Conservation (phyloP, 805 yeast species). For the Barnettozyma populi region DNA sequence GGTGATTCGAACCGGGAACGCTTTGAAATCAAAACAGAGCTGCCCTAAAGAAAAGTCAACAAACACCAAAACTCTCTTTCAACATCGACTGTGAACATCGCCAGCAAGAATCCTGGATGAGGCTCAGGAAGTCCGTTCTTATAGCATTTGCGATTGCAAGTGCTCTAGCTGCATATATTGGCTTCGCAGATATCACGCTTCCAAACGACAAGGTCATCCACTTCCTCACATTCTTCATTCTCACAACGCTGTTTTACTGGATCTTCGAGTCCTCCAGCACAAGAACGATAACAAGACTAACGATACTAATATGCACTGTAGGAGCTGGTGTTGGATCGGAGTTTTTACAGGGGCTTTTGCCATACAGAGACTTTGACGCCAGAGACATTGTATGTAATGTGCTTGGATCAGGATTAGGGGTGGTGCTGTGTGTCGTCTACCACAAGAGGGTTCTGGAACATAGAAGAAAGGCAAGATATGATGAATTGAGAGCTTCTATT, state of each 20-base stretch:
- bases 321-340: slow-evolving; percentile 48
- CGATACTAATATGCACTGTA: slow-evolving; percentile 39
- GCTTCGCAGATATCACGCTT: slow-evolving; percentile 32
- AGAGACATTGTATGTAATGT: slow-evolving; percentile 39
- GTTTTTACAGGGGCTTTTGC: slow-evolving; percentile 41
- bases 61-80: not conserved
- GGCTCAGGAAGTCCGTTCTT: slow-evolving; percentile 28
- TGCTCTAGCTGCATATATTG: slow-evolving; percentile 23
- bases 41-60: not conserved
- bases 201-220: slow-evolving; percentile 49
- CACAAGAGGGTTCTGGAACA: slow-evolving; percentile 22
- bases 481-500: slow-evolving; percentile 23
- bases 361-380: slow-evolving; percentile 42
- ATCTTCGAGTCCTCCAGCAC: slow-evolving; percentile 34
- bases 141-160: slow-evolving; percentile 33
- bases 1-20: not conserved
- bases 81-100: not conserved
- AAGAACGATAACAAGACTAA: slow-evolving; percentile 28
- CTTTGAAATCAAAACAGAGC: not conserved
- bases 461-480: slow-evolving; percentile 21
- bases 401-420: slow-evolving; percentile 24
- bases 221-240: slow-evolving; percentile 38
- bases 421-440: slow-evolving; percentile 13
- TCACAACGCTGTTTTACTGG: slow-evolving; percentile 45
- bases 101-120: slow-evolving; percentile 7